Evolutionary conservation across 257 asterid genomes (phyloP).

Genomic region (Echium plantagineum): DNA sequence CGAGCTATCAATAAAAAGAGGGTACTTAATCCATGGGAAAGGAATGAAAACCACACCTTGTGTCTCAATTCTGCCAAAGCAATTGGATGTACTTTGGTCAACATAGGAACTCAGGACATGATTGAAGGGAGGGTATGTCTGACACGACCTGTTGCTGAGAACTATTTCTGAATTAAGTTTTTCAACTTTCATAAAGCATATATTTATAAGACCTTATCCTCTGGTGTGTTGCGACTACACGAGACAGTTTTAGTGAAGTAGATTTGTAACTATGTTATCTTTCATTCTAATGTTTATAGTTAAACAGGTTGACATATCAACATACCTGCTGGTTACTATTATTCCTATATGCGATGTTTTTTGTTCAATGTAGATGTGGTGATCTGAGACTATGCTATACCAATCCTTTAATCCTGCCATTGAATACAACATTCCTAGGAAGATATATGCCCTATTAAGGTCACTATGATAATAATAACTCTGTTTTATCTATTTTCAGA

Average conservation of each 20-base stretch:
- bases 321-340: no score
- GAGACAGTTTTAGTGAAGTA: no score
- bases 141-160: conserved; percentile 6
- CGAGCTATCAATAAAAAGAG: conserved; percentile 90
- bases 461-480: conserved; percentile 3
- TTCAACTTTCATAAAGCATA: no score
- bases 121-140: conserved; percentile 93
- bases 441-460: not conserved
- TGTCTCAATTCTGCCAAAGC: conserved; percentile 99
- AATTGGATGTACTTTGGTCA: conserved; percentile 93
- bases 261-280: not conserved
- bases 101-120: conserved; percentile 89
- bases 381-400: not conserved
- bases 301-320: not conserved
- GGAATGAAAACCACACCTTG: conserved; percentile 93
- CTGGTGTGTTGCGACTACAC: no score
- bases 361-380: not conserved
- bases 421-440: not conserved
- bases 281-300: not conserved
- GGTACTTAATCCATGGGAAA: conserved; percentile 94
- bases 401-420: not conserved
- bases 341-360: not conserved
- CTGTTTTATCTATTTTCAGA: conserved; percentile 40
- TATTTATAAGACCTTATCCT: not conserved
- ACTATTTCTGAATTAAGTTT: not conserved